Base-by-base conservation (phyloP, 1,139 yeast genomes). In the Suhomyces chickasaworum region DNA sequence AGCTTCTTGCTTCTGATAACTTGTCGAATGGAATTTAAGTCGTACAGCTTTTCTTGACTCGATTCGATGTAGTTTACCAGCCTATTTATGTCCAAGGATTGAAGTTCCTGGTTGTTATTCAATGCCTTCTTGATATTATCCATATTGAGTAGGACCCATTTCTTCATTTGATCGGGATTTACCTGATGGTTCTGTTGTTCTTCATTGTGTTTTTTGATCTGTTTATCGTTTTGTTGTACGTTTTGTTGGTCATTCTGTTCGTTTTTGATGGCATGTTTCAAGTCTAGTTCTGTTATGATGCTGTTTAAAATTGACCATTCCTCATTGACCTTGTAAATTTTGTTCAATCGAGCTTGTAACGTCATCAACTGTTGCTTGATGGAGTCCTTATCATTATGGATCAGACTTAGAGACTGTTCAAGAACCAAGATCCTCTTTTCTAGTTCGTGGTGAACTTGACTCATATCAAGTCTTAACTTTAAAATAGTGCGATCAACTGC, bases 271-370 rank as follows among this genome's bases (percentile, higher is more conserved):
- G 16, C 32, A n/a, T 32, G 16, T 15, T 39, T 45, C 21, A 27
- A 30, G 27, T 49, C 47, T 13, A 61, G 51, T n/a, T 61, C 60
- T 2, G 46, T 44, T 6, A 59, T 46, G n/a, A 66, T 51, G n/a
- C 51, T 49, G 36, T 60, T 57, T 23, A 67, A 47, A 21, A 53
- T 50, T 2, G 44, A 51, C 22, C 66, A 52, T 44, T 66, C 71
- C 3, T 59, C 51, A 46, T 64, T 54, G 3, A 49, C 43, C 8
- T 49, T 39, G 45, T 61, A 64, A 2, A 64, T 42, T 18, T 48
- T 34, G 18, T 50, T 44, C 15, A 68, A 45, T 36, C 54, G 53
- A 7, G 37, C 33, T 41, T 59, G 60, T 23, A 64, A 33, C 7
- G 25, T 27, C 10, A 48, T 46, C 10, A 64, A 37, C 45, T 61